Conservation (phyloP, 345 rosid genomes). For the Cardamine resedifolia region DNA sequence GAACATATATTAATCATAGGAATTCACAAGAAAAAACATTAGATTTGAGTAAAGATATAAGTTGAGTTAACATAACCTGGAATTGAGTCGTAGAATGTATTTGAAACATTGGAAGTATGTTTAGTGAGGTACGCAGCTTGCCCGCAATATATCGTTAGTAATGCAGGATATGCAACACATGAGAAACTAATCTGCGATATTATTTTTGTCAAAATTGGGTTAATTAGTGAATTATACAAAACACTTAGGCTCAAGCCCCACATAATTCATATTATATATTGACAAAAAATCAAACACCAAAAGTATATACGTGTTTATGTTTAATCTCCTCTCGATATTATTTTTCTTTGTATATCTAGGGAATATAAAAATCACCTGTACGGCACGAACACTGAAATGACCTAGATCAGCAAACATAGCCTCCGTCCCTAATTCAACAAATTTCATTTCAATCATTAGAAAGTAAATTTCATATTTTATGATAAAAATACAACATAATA, state of each 20-base stretch:
- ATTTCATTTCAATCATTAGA: not conserved
- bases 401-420: conserved; percentile 93
- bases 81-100: conserved; percentile 61
- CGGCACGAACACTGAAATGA: conserved; percentile 70
- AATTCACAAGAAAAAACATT: not conserved
- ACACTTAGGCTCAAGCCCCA: not conserved
- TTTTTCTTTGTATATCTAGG: not conserved
- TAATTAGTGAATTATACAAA: not conserved
- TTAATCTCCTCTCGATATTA: not conserved
- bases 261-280: too few relatives aligned
- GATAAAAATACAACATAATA: not conserved
- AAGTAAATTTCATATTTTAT: not conserved
- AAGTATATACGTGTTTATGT: not conserved
- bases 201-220: not conserved
- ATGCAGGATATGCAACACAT: conserved; percentile 42
- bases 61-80: conserved; percentile 43
- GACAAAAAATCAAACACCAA: not conserved
- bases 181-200: conserved; percentile 71
- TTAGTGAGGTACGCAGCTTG: conserved; percentile 66
- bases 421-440: conserved; percentile 56
- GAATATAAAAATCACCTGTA: conserved; percentile 48
- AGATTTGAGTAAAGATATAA: not conserved
- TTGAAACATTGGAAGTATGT: conserved; percentile 34
- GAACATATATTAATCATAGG: not conserved
- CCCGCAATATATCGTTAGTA: conserved; percentile 48